Evolutionary conservation across 352 stramenopile species (phyloP), one percentile per base, ranked within the genome.

Genomic region (Globisporangium middletonii): DNA sequence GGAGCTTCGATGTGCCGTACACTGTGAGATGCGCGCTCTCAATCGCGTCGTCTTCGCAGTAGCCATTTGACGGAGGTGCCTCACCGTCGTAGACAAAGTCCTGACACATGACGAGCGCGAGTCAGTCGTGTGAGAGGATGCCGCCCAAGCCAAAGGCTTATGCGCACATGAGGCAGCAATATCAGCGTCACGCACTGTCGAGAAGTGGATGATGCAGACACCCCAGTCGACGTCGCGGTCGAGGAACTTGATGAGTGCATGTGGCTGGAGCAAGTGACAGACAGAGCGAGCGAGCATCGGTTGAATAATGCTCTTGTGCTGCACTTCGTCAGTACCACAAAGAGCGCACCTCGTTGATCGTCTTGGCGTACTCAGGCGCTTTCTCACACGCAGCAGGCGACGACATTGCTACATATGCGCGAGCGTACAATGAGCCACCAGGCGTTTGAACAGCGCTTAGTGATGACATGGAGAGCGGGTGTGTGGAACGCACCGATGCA

Each of bases 1-100:
- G 50, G 19, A 89, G 67, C 57, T 89, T 89, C 9, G 63, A 64
- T 0, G 63, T 28, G 13, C 74, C 73, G 51, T 89, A 89, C 3
- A 74, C 65, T 15, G 72, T 79, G 46, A 74, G 62, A 7, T 47
- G 50, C 6, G 55, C 50, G 7, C 19, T 28, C 5, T 51, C 47
- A 18, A 65, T 68, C 12, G 81, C 67, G 2, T 23, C 23, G 23
- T 43, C 47, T 56, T 87, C 79, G 0, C 45, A 50, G 45, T 86
- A 89, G 5, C 72, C 68, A 8, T 37, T 35, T 33, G 62, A 52
- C 13, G 60, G 47, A 0, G 62, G 41, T 23, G 50, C 48, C 4
- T 18, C 57, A 26, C 79, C 79, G 38, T 77, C 65, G 60, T 87
- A 89, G 2, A 89, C 79, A 55, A 87, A 87, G 50, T 89, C 79